These are phyloP conservation scores for Vickermania ingenoplastis DNA, from an alignment of 208 protist species.

Conservation along the genomic window DNA sequence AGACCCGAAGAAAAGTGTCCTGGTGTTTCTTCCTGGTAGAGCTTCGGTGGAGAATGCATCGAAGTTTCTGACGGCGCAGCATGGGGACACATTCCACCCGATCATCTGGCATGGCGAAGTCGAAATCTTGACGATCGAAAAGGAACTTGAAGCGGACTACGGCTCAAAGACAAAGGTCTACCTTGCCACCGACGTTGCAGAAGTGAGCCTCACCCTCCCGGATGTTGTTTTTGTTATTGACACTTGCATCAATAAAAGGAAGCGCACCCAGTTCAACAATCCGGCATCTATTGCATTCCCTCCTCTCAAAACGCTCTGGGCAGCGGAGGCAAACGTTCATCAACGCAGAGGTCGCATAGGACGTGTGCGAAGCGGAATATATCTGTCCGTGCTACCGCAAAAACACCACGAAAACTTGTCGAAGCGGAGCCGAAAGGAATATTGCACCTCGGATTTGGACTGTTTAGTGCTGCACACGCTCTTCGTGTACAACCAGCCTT, in stretches of 20 bases:
- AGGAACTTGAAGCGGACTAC: conserved; percentile 66
- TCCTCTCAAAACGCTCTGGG: conserved; percentile 69
- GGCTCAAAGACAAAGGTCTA: conserved; percentile 88
- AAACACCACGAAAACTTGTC: conserved; percentile 25
- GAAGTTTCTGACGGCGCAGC: conserved; percentile 44
- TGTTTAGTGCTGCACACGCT: conserved; percentile 71
- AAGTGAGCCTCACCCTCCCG: conserved; percentile 94
- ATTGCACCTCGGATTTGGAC: conserved; percentile 48
- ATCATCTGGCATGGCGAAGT: conserved; percentile 78
- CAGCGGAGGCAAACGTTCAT: conserved; percentile 36
- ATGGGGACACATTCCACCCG: conserved; percentile 64
- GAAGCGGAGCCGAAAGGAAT: conserved; percentile 20
- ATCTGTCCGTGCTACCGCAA: conserved; percentile 52
- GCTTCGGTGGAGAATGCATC: conserved; percentile 50
- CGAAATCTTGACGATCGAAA: conserved; percentile 81
- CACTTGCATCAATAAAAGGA: conserved; percentile 71
- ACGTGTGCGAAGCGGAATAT: conserved; percentile 79
- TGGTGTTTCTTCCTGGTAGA: conserved; percentile 92
- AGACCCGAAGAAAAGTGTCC: conserved; percentile 57
- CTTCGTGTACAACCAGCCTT: conserved; percentile 46
- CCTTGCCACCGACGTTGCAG: conserved; percentile 93
- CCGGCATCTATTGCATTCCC: conserved; percentile 59
- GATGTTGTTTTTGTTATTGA: conserved; percentile 95
- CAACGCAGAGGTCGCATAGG: conserved; percentile 80
- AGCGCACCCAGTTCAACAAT: conserved; percentile 37